These are phyloP conservation scores for Salix purpurea DNA, from an alignment of 345 rosid genomes.

Conservation along the genomic window DNA sequence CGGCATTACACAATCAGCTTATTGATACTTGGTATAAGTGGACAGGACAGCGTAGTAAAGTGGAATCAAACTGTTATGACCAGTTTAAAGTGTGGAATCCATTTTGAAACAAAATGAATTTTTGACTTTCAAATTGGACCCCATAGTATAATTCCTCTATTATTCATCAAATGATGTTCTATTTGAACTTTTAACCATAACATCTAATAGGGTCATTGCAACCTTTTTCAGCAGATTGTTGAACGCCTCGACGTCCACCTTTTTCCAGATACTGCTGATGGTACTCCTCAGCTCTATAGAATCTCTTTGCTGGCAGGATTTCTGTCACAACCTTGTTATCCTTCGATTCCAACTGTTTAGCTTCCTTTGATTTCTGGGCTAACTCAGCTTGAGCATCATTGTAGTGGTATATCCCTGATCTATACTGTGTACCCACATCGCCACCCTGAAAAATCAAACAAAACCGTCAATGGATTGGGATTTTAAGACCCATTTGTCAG, in stretches of 20 bases:
- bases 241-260: constrained; percentile 51
- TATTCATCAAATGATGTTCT: not conserved
- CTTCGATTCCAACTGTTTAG: constrained; percentile 49
- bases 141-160: not conserved
- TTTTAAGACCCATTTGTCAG: not conserved
- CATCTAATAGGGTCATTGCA: constrained; percentile 81
- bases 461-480: not conserved
- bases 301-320: constrained; percentile 67
- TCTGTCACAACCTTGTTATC: constrained; percentile 60
- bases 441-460: constrained; percentile 39
- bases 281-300: constrained; percentile 71
- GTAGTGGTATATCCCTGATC: constrained; percentile 86
- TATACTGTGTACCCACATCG: constrained; percentile 77
- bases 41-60: not conserved
- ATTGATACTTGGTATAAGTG: not conserved
- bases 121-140: not conserved
- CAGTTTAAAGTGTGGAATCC: not conserved
- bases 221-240: constrained; percentile 63
- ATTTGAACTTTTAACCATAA: constrained; percentile 40
- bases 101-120: not conserved
- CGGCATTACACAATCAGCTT: not conserved
- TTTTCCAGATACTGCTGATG: constrained; percentile 86
- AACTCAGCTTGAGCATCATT: constrained; percentile 44
- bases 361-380: constrained; percentile 55
- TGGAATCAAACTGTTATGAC: not conserved